Percentiles rank a stretch among this genome's conserved stretches.
Conservation (phyloP, 371 early-diverging fungal species). For the Syncephalastrum sp. region DNA sequence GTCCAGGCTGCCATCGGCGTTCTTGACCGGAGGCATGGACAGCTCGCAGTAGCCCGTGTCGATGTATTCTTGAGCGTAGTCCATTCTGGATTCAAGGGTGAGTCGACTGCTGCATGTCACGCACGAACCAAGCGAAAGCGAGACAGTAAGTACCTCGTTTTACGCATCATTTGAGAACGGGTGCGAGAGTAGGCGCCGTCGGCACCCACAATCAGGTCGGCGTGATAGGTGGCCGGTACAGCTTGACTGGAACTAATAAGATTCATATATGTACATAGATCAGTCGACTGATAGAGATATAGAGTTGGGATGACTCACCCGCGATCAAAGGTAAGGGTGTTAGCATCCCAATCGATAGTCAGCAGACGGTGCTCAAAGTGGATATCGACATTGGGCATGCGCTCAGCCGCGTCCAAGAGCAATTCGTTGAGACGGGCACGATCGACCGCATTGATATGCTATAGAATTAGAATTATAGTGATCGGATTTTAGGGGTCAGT, state of each 20-base stretch:
- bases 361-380: slow-evolving; percentile 66
- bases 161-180: slow-evolving; percentile 76
- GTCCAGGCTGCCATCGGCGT: slow-evolving; percentile 49
- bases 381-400: slow-evolving; percentile 61
- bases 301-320: background rate
- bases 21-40: slow-evolving; percentile 64
- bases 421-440: slow-evolving; percentile 80
- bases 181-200: slow-evolving; percentile 92
- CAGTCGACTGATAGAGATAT: background rate
- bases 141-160: slow-evolving; percentile 46
- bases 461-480: too few species aligned
- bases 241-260: background rate
- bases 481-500: background rate
- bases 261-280: too few species aligned
- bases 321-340: slow-evolving; percentile 32
- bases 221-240: slow-evolving; percentile 30
- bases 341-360: slow-evolving; percentile 63
- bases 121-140: too few species aligned
- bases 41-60: slow-evolving; percentile 92
- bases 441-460: slow-evolving; percentile 95
- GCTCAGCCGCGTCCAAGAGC: slow-evolving; percentile 71
- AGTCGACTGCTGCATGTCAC: too few species aligned
- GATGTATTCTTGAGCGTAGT: slow-evolving; percentile 87
- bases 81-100: slow-evolving; percentile 53
- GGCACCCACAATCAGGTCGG: slow-evolving; percentile 91